phyloP scores from a whole-genome alignment of 2,329 filamentous ascomycete species.

The Cryphonectria carpinicola region DNA sequence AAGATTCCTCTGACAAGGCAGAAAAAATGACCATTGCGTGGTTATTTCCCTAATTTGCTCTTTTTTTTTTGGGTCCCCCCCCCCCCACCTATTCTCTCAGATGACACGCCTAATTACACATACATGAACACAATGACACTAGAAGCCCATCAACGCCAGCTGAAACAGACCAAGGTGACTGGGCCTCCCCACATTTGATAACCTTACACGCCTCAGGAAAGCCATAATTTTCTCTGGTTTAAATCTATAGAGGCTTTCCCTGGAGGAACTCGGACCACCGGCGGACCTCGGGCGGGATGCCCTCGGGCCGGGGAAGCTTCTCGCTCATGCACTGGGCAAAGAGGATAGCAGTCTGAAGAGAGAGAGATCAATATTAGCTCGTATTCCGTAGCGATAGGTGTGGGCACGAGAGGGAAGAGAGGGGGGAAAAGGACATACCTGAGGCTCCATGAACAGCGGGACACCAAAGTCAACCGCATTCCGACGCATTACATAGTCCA shows the following conservation, averaged over 20 bases:
- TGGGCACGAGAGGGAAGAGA: not conserved
- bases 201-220: constrained; percentile 11
- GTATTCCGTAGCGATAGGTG: not conserved
- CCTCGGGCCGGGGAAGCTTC: constrained; percentile 87
- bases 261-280: constrained; percentile 96
- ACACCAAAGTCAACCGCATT: constrained; percentile 99
- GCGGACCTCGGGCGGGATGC: constrained; percentile 88
- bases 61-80: not conserved
- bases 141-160: constrained; percentile 25
- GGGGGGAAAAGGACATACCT: constrained; percentile 64
- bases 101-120: constrained; percentile 23
- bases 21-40: not conserved
- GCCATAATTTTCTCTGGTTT: not conserved
- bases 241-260: constrained; percentile 72
- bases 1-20: not conserved
- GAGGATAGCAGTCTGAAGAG: constrained; percentile 80
- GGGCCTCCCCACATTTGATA: constrained; percentile 2
- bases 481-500: constrained; percentile 97
- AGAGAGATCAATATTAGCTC: constrained; percentile 37
- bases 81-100: not conserved
- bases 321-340: constrained; percentile 97
- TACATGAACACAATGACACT: constrained; percentile 14
- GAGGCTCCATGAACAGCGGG: constrained; percentile 96
- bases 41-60: constrained; percentile 9
- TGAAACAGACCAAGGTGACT: constrained; percentile 6